Base-by-base conservation (phyloP, 768 basidiomycete species). In the Boletus reticulatus region DNA sequence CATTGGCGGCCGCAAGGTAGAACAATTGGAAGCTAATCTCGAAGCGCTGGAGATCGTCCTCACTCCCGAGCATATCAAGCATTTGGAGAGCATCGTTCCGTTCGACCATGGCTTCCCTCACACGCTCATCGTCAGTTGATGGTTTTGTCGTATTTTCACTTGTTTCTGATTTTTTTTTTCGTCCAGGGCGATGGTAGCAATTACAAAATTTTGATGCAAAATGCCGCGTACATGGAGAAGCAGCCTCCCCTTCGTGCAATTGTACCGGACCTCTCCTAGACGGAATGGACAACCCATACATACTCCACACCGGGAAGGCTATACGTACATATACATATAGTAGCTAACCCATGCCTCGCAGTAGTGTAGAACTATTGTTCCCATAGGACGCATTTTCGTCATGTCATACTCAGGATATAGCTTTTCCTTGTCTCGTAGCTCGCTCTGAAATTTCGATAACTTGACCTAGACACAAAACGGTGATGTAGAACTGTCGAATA, bases 11-110 rank as follows among this genome's bases (percentile, higher is more conserved):
- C 71, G 76, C 62, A 81, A 79, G 55, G 62, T 76, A 37, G 74
- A 78, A 63, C 75, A 79, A 17, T 56, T 80, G 22, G 44, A 64
- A 27, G 73, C 70, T 31, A 80, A 79, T 53, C 56, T 81, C 27
- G 70, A 78, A 53, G 78, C 77, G 13, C 62, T 80, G n/a, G 67
- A 72, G 38, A 72, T 80, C 43, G 57, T 59, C 8, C 75, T 79
- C 32, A 66, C 73, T 0, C 59, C 62, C 0, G 74, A 75, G 41
- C 78, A 79, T 32, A 71, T 77, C 44, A 60, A 62, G 47, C 68
- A 61, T 34, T 55, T 81, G 37, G 78, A 80, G 42, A 62, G 67
- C 27, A 55, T 69, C 16, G 2, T 64, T 17, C 72, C 74, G 2
- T 75, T 78, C 54, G 68, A 75, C 39, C 53, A 51, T 34, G 78